phyloP scores from a whole-genome alignment of 768 basidiomycete species.

The Kondoa malvinella region DNA sequence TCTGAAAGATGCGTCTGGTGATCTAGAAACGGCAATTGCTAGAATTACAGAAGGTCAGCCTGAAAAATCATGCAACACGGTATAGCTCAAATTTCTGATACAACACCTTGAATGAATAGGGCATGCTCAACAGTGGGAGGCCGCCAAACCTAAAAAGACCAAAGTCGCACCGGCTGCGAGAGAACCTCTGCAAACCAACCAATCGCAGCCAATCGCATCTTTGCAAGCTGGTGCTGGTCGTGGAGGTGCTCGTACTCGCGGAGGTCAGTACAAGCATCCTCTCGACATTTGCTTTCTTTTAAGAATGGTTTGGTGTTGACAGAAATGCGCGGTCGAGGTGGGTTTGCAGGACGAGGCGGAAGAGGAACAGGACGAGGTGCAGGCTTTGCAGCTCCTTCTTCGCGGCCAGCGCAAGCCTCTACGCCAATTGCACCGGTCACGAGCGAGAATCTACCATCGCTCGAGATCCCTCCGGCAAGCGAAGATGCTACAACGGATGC shows the following conservation, averaged over 20 bases:
- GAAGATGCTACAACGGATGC: not conserved
- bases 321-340: constrained; percentile 5
- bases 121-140: constrained; percentile 22
- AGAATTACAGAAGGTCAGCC: constrained; percentile 22
- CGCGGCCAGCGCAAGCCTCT: not conserved
- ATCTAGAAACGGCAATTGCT: constrained; percentile 22
- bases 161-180: constrained; percentile 5
- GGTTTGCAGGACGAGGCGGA: not conserved
- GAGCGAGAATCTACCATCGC: not conserved
- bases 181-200: too few species aligned
- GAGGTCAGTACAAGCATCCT: constrained; percentile 3
- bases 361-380: not conserved
- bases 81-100: not conserved
- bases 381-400: not conserved
- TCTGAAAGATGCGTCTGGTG: constrained; percentile 22
- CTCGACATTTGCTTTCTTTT: too few species aligned
- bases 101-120: constrained; percentile 14
- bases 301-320: too few species aligned
- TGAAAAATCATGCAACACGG: not conserved
- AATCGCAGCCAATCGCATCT: too few species aligned
- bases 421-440: not conserved
- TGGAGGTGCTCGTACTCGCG: not conserved
- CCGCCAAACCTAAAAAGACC: constrained; percentile 24
- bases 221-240: not conserved
- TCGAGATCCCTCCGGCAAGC: not conserved